Evolutionary conservation across 2,329 filamentous ascomycete genomes (phyloP), one percentile per base, ranked within the genome.

Genomic region (Pseudogymnoascus sp.): DNA sequence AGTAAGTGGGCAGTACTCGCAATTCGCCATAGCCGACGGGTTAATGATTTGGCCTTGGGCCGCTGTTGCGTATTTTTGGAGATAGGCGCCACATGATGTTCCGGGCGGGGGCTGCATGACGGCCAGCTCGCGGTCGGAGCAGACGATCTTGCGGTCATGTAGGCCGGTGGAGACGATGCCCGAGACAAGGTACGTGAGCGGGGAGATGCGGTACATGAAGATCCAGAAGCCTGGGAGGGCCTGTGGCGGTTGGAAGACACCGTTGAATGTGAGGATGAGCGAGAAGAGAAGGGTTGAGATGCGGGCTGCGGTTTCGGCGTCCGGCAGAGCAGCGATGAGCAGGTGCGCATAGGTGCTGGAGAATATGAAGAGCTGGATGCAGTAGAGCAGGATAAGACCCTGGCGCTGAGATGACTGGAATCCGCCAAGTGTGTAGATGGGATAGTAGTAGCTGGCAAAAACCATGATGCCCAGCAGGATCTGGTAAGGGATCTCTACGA

Each of bases 401-500:
- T 73, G 72, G 11, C 69, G 65, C 8, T 63, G n/a, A 0, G 67
- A 66, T 10, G 67, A 29, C 61, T 71, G 71, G 14, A 73, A 71
- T 1, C 72, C 88, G 10, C 89, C 89, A 16, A 89, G 87, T 68
- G 90, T 85, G 7, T 82, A 74, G 1, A 87, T 83, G 67, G 86
- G 80, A 66, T 93, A 96, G 79, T 96, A 96, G 83, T 90, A 95
- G 72, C 82, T 86, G 69, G 90, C 83, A 77, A 81, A 96, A 78
- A 93, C 88, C 70, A 96, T 76, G 16, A 87, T 80, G 1, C 86
- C 85, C 79, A 91, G 87, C 42, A 96, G 74, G 0, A 86, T 83
- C 73, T 96, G 91, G 84, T 90, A 96, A 0, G 91, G 91, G 3
- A 96, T 80, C 74, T 96, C 93, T 62, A 93, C 90, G 34, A 91